Evolutionary conservation across 768 basidiomycete genomes (phyloP).

Genomic region (Holtermannia corniformis): DNA sequence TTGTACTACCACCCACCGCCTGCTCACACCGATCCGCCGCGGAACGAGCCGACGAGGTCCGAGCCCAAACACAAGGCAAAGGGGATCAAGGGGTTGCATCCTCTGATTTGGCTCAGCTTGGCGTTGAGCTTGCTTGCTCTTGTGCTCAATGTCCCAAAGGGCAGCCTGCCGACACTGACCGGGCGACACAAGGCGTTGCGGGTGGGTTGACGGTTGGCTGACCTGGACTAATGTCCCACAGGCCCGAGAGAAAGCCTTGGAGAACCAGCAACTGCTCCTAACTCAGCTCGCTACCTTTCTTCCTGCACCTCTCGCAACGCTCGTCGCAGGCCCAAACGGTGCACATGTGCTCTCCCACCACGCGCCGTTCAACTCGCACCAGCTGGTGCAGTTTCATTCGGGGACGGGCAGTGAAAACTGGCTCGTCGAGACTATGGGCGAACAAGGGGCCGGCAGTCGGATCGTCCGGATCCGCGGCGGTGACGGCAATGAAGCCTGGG

Average conservation of each 20-base stretch:
- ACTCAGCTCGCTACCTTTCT: slow-evolving; percentile 27
- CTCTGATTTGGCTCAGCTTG: slow-evolving; percentile 27
- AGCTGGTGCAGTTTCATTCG: no score
- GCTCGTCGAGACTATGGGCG: neutral
- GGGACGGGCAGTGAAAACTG: no score
- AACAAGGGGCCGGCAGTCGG: neutral
- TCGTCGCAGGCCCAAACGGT: slow-evolving; percentile 3
- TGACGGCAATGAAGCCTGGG: neutral
- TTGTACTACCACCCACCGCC: neutral
- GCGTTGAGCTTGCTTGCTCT: slow-evolving; percentile 21
- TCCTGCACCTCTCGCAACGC: slow-evolving; percentile 24
- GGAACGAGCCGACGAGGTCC: neutral
- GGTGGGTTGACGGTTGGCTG: slow-evolving; percentile 11
- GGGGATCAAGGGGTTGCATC: no score
- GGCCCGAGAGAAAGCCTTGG: slow-evolving; percentile 21
- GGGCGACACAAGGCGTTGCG: slow-evolving; percentile 28
- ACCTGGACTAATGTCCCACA: slow-evolving; percentile 4
- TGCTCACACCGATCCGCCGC: neutral
- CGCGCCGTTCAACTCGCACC: neutral
- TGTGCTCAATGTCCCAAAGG: slow-evolving; percentile 29
- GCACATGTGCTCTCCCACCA: neutral
- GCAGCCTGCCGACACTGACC: slow-evolving; percentile 27
- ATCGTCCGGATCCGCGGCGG: neutral
- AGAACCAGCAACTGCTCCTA: slow-evolving; percentile 18
- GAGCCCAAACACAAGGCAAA: neutral